Evolutionary conservation across 345 rosid species (phyloP).

Genomic region (Lepidium africanum): DNA sequence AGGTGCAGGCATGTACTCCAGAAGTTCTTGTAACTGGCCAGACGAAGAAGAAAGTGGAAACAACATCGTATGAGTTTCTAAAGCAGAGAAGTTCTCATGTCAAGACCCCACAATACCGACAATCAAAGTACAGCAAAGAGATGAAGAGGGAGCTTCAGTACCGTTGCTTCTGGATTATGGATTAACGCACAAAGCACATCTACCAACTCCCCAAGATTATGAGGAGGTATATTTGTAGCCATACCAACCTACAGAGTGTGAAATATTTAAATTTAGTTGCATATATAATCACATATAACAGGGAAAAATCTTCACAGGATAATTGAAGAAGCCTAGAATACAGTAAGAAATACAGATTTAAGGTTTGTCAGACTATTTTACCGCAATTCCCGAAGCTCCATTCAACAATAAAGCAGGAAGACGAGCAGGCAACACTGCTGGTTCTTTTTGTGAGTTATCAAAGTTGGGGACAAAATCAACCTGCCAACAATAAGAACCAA

Average conservation of each 20-base stretch:
- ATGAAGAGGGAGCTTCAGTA: conserved; percentile 15
- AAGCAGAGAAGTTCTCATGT: neutral
- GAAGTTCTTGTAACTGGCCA: conserved; percentile 79
- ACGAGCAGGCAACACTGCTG: conserved; percentile 86
- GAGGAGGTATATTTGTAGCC: conserved; percentile 99
- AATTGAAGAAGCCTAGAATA: neutral
- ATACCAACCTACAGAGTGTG: conserved; percentile 69
- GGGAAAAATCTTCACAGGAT: neutral
- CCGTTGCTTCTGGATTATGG: conserved; percentile 86
- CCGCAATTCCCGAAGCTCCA: conserved; percentile 98
- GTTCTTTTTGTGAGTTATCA: conserved; percentile 88
- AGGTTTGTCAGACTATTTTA: conserved; percentile 25
- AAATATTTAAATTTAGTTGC: conserved; percentile 3
- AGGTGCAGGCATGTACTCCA: conserved; percentile 99
- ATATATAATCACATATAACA: neutral
- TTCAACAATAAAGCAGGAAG: conserved; percentile 80
- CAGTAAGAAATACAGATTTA: neutral
- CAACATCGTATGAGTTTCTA: neutral
- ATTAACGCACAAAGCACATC: conserved; percentile 91
- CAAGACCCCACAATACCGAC: conserved; percentile 1
- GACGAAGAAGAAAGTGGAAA: conserved; percentile 23
- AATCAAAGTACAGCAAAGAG: conserved; percentile 1
- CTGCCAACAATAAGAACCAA: conserved; percentile 33
- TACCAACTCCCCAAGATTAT: conserved; percentile 93
- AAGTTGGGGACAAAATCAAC: conserved; percentile 93